Evolutionary conservation across 208 protist species (phyloP).

Genomic region (Trypanosoma cruzi): DNA sequence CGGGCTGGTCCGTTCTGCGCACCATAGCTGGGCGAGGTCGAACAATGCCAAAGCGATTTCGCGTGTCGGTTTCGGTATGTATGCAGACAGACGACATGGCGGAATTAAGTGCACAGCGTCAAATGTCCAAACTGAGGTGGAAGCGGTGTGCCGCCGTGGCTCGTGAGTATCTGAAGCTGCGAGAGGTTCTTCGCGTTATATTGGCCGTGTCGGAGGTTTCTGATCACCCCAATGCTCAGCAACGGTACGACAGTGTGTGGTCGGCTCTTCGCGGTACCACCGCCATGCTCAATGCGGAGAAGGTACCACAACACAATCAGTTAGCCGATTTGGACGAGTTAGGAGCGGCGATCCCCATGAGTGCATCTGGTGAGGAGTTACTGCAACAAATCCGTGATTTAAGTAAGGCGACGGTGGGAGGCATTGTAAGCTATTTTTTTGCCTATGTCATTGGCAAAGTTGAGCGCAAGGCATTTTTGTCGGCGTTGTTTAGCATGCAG

Average conservation of each 20-base stretch:
- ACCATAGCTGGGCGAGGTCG: constrained; percentile 15
- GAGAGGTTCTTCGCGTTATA: constrained; percentile 30
- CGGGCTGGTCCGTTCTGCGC: constrained; percentile 28
- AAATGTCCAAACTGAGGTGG: constrained; percentile 19
- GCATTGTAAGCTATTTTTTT: constrained; percentile 37
- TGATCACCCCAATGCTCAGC: constrained; percentile 33
- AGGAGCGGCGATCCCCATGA: constrained; percentile 29
- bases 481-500: constrained; percentile 37
- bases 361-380: constrained; percentile 16
- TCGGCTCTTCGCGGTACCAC: constrained; percentile 31
- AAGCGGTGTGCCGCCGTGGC: constrained; percentile 19
- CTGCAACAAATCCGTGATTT: constrained; percentile 30
- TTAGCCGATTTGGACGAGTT: constrained; percentile 23
- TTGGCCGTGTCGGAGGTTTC: constrained; percentile 32
- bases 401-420: constrained; percentile 31
- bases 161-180: constrained; percentile 32
- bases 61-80: constrained; percentile 5
- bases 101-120: constrained; percentile 5
- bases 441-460: constrained; percentile 25
- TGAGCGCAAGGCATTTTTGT: constrained; percentile 30
- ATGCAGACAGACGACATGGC: constrained; percentile 3
- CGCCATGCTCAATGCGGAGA: constrained; percentile 31
- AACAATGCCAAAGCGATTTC: constrained; percentile 16
- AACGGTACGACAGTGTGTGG: constrained; percentile 36
- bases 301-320: constrained; percentile 12